These are phyloP conservation scores for Suillus subluteus DNA, from an alignment of 768 basidiomycete genomes.

Conservation along the genomic window DNA sequence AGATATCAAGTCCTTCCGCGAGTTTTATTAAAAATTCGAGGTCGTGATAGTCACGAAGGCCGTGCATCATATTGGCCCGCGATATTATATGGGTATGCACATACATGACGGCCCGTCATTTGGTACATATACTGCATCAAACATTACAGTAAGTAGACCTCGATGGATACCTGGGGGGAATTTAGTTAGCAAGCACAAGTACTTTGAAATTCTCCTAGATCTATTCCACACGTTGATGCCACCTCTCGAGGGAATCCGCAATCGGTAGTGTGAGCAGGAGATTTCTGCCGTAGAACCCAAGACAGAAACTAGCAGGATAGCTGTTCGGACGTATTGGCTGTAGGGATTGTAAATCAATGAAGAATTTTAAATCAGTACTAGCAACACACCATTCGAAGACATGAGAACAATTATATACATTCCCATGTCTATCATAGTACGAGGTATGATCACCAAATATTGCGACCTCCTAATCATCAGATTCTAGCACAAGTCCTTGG, in stretches of 20 bases:
- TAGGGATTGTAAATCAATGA: neutral
- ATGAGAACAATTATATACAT: neutral
- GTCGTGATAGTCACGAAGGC: neutral
- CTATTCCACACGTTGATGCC: neutral
- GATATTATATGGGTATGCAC: neutral
- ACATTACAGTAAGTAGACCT: neutral
- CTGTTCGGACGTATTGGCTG: neutral
- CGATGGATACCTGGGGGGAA: neutral
- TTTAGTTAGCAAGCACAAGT: neutral
- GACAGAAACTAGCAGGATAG: neutral
- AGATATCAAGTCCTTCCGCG: neutral
- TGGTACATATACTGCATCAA: neutral
- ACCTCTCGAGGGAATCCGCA: neutral
- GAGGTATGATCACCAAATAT: neutral
- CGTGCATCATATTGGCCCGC: neutral
- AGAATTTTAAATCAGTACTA: neutral
- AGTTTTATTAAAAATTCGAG: neutral
- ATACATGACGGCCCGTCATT: neutral
- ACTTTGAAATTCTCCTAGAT: neutral
- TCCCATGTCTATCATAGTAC: neutral
- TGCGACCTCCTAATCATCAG: neutral
- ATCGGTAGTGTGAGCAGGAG: neutral
- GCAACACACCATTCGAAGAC: neutral
- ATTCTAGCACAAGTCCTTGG: neutral
- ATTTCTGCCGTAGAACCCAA: neutral